These are phyloP conservation scores for Pyricularia sp. DNA, from an alignment of 2,329 filamentous ascomycete genomes.

Conservation along the genomic window DNA sequence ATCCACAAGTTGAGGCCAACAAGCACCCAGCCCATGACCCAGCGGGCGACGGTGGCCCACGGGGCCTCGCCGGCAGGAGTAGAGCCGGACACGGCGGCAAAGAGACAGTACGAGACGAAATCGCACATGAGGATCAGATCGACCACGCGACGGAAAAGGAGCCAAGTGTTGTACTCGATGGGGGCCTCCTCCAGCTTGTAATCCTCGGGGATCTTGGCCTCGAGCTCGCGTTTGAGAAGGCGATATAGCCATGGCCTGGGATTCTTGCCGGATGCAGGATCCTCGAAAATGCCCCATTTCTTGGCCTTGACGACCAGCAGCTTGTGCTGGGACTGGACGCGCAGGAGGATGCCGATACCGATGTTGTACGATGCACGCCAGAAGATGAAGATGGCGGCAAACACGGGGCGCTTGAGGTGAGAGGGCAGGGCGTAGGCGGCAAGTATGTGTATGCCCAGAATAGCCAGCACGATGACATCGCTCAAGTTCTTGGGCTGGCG, in stretches of 20 bases:
- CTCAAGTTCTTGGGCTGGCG: slow-evolving; percentile 92
- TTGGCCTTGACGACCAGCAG: slow-evolving; percentile 81
- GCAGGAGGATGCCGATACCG: slow-evolving; percentile 83
- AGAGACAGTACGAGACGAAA: slow-evolving; percentile 93
- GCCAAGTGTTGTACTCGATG: slow-evolving; percentile 98
- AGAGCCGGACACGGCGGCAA: slow-evolving; percentile 79
- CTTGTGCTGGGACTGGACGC: slow-evolving; percentile 82
- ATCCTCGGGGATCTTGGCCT: slow-evolving; percentile 88
- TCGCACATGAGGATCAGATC: slow-evolving; percentile 98
- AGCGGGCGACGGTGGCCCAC: slow-evolving; percentile 62
- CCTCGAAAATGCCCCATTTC: slow-evolving; percentile 77
- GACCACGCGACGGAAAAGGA: slow-evolving; percentile 89
- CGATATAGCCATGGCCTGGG: slow-evolving; percentile 74
- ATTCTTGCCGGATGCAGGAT: slow-evolving; percentile 71
- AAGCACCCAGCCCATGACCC: slow-evolving; percentile 66
- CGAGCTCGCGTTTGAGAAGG: slow-evolving; percentile 79
- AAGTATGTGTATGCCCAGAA: slow-evolving; percentile 67
- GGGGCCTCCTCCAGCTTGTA: slow-evolving; percentile 91
- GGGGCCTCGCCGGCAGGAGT: slow-evolving; percentile 64
- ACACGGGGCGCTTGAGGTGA: slow-evolving; percentile 61
- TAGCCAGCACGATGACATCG: slow-evolving; percentile 68
- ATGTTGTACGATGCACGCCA: slow-evolving; percentile 91
- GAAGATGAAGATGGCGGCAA: slow-evolving; percentile 78
- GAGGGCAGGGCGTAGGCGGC: slow-evolving; percentile 65
- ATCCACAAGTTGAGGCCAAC: slow-evolving; percentile 97